Base-by-base conservation (phyloP, 108 stramenopile species). In the Skeletonema potamos region DNA sequence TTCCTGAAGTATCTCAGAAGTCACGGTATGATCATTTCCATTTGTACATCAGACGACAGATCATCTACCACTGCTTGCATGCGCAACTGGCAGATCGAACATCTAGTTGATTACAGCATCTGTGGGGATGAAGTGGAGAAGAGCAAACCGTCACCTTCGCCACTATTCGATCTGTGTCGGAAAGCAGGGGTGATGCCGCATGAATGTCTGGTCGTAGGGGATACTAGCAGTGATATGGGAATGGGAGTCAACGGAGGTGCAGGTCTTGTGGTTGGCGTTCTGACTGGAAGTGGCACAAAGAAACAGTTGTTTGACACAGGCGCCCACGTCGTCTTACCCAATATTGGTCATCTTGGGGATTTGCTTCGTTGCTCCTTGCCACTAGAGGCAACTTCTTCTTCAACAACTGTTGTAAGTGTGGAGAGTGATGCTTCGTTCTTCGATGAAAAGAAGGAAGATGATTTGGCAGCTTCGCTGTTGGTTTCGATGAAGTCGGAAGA, bases 11-110 rank as follows among this genome's bases (percentile, higher is more conserved):
- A 54, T 39, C 84, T 70, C 26, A 59, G 70, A 33, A 20, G 70
- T 6, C 70, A 62, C 26, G 87, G 82, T 44, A 58, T 73, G 2
- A 48, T 65, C 4, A 72, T 85, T 6, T 66, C 84, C 18, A 74
- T 87, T 22, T 85, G 84, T 44, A 85, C 87, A 20, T 85, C 84
- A 12, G 87, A 87, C 63, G 80, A 84, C 55, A 82, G 87, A 32
- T 30, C 28, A 54, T 39, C 79, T 1, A 84, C 87, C 24, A 68
- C 82, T 54, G 55, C 57, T 27, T 70, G 64, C n/a, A 44, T 84
- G 44, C 46, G 60, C 43, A 69, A 73, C 55, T 85, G 84, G 82
- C 60, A 78, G n/a, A 75, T 84, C 24, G 54, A 24, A 6, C 48
- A 81, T 62, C 37, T 84, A 15, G 65, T 84, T 30, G 66, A 81